Evolutionary conservation across 2,329 filamentous ascomycete species (phyloP).

Genomic region (Beauveria bassiana): DNA sequence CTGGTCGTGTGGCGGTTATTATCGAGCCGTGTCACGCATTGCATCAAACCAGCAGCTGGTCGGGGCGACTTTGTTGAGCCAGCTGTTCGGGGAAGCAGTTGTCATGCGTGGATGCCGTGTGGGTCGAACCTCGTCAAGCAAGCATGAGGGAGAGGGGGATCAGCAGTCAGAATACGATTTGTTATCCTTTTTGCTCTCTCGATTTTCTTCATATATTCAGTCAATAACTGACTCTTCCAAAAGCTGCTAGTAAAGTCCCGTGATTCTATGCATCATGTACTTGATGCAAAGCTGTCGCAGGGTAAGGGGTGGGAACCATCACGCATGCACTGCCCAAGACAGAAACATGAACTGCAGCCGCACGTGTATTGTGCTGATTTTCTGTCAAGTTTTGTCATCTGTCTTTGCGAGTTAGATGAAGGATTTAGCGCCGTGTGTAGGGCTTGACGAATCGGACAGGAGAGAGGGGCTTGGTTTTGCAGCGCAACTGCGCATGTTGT

Average conservation of each 20-base stretch:
- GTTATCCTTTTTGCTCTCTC: not conserved
- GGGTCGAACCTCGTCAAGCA: conserved; percentile 5
- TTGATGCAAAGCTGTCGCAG: not conserved
- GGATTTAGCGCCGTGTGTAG: not conserved
- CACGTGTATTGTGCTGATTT: not conserved
- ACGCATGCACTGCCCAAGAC: not conserved
- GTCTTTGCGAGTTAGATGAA: not conserved
- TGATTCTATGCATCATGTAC: not conserved
- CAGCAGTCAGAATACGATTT: not conserved
- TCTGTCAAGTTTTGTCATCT: not conserved
- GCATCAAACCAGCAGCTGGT: not conserved
- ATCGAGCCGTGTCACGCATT: conserved; percentile 4
- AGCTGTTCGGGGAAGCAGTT: conserved; percentile 3
- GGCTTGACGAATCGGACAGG: not conserved
- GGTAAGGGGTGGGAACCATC: not conserved
- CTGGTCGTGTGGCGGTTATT: conserved; percentile 8
- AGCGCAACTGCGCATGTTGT: not conserved
- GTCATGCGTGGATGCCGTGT: conserved; percentile 4
- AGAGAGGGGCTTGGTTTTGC: not conserved
- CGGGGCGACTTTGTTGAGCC: conserved; percentile 1
- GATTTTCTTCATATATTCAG: too few species aligned
- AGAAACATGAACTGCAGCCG: not conserved
- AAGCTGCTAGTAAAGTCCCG: conserved; percentile 1
- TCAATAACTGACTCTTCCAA: not conserved
- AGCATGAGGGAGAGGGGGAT: not conserved